These are phyloP conservation scores for Solanum sejunctum DNA, from an alignment of 257 asterid species.

Conservation along the genomic window DNA sequence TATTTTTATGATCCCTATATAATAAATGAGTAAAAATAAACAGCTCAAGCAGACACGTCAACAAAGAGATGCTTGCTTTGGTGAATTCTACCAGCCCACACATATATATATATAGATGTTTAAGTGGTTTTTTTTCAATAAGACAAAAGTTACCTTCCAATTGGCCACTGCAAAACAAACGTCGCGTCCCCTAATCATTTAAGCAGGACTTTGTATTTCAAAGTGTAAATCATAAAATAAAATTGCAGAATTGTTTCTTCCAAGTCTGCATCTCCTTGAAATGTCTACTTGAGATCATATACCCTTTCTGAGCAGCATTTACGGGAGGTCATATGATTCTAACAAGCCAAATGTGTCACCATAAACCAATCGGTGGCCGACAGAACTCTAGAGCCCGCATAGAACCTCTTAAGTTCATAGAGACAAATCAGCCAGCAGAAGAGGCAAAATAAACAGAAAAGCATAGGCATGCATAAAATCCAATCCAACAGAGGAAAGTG, in stretches of 20 bases:
- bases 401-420: not conserved
- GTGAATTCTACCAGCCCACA: too few species aligned
- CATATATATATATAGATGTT: too few species aligned
- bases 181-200: not conserved
- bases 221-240: not conserved
- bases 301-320: not conserved
- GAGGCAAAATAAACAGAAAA: not conserved
- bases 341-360: not conserved
- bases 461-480: not conserved
- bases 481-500: not conserved
- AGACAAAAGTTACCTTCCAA: not conserved
- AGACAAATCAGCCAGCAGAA: not conserved
- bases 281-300: too few species aligned
- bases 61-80: too few species aligned
- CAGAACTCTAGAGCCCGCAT: not conserved
- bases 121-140: too few species aligned
- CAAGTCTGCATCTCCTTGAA: not conserved
- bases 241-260: not conserved
- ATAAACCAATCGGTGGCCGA: not conserved
- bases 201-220: not conserved
- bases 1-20: too few species aligned
- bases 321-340: not conserved
- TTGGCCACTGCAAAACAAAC: not conserved
- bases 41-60: too few species aligned
- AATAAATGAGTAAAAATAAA: rapidly evolving